Evolutionary conservation across 2,329 filamentous ascomycete species (phyloP).

Genomic region (Truncatella angustata): DNA sequence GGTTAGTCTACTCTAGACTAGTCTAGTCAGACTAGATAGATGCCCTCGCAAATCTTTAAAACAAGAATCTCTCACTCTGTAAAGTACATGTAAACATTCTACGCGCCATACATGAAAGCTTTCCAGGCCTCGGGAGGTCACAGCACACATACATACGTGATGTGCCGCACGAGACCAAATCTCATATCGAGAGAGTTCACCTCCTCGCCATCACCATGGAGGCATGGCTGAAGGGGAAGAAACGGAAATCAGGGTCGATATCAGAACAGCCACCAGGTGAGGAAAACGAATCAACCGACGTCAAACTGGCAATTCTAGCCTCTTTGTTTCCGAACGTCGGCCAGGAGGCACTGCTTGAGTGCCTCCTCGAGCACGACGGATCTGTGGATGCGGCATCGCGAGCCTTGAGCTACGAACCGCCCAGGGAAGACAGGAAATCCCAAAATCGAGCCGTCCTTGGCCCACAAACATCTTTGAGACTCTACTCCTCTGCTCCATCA

Average conservation of each 20-base stretch:
- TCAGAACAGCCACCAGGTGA: slow-evolving; percentile 17
- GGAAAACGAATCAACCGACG: slow-evolving; percentile 77
- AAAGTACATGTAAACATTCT: not conserved
- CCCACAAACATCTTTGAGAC: slow-evolving; percentile 62
- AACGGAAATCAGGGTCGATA: slow-evolving; percentile 42
- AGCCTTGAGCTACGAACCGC: slow-evolving; percentile 41
- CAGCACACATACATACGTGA: not conserved
- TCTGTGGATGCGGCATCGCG: slow-evolving; percentile 65
- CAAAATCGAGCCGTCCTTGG: slow-evolving; percentile 36
- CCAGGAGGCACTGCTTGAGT: slow-evolving; percentile 71
- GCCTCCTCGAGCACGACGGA: slow-evolving; percentile 75
- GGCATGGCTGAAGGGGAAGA: slow-evolving; percentile 52
- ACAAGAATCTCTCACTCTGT: no score
- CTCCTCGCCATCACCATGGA: slow-evolving; percentile 44
- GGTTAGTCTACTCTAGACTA: no score
- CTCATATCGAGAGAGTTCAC: not conserved
- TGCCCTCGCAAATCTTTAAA: no score
- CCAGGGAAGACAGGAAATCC: slow-evolving; percentile 31
- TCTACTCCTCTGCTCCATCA: slow-evolving; percentile 36
- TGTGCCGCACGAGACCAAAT: not conserved
- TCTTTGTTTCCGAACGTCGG: slow-evolving; percentile 69
- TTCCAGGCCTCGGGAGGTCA: no score
- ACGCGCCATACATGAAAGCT: not conserved
- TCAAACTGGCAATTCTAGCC: slow-evolving; percentile 80
- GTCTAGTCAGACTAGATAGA: no score